phyloP scores from a whole-genome alignment of 2,329 filamentous ascomycete genomes.

The Podosphaera aphanis region DNA sequence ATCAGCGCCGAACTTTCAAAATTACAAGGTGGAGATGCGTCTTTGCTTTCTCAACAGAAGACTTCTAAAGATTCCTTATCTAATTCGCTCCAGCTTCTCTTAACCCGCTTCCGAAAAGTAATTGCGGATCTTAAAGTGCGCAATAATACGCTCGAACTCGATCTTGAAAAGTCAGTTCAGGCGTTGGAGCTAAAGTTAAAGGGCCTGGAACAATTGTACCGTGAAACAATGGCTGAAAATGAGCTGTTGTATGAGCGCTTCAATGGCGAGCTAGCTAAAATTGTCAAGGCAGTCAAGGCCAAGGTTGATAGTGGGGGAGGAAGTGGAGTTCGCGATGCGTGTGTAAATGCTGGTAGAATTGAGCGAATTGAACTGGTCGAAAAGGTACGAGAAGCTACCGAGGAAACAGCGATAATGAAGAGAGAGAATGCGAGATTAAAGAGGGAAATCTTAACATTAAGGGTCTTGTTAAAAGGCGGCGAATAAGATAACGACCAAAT shows the following conservation, averaged over 20 bases:
- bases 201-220: constrained; percentile 70
- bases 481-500: constrained; percentile 16
- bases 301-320: constrained; percentile 23
- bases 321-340: background rate
- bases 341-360: constrained; percentile 25
- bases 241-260: constrained; percentile 80
- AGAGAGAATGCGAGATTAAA: constrained; percentile 70
- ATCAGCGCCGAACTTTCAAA: constrained; percentile 60
- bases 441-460: constrained; percentile 41
- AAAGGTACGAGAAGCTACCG: constrained; percentile 47
- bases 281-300: constrained; percentile 50
- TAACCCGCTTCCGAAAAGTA: constrained; percentile 37
- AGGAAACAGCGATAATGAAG: constrained; percentile 54
- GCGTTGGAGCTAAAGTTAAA: constrained; percentile 58
- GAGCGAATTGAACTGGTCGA: constrained; percentile 57
- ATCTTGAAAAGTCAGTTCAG: constrained; percentile 47
- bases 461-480: constrained; percentile 30
- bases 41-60: constrained; percentile 16
- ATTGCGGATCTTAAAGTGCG: constrained; percentile 35
- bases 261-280: constrained; percentile 71
- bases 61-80: constrained; percentile 2
- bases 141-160: constrained; percentile 40
- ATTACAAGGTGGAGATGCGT: constrained; percentile 20
- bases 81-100: constrained; percentile 22
- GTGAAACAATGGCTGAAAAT: constrained; percentile 72